phyloP scores from a whole-genome alignment of 768 basidiomycete genomes.

The Phylloporus arenicola region DNA sequence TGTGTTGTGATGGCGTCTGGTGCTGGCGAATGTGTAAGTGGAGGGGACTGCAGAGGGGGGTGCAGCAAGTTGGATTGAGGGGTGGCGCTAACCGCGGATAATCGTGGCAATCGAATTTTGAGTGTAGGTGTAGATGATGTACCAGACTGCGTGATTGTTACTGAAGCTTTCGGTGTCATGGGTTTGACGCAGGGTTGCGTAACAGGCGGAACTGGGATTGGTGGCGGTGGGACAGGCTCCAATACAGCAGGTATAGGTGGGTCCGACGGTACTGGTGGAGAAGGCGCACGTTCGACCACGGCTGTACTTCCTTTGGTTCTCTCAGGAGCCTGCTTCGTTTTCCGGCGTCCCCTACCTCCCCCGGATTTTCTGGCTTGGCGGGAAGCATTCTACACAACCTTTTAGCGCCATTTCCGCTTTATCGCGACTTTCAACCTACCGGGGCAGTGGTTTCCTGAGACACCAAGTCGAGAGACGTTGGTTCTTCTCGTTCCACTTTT shows the following conservation, averaged over 20 bases:
- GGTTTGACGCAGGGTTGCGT: slow-evolving; percentile 19
- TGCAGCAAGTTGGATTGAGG: slow-evolving; percentile 18
- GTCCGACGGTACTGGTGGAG: slow-evolving; percentile 8
- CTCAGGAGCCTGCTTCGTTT: slow-evolving; percentile 10
- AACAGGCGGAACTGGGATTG: slow-evolving; percentile 5
- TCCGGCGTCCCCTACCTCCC: slow-evolving; percentile 24
- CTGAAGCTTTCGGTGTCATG: slow-evolving; percentile 30
- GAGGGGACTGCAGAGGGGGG: slow-evolving; percentile 21
- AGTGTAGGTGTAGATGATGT: slow-evolving; percentile 31
- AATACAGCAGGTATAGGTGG: slow-evolving; percentile 12
- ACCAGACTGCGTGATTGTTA: slow-evolving; percentile 30
- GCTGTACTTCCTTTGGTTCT: slow-evolving; percentile 14
- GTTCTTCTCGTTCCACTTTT: slow-evolving; percentile 27
- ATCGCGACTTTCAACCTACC: slow-evolving; percentile 14
- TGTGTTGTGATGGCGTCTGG: slow-evolving; percentile 15
- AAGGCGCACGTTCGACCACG: slow-evolving; percentile 10
- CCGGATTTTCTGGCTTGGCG: slow-evolving; percentile 12
- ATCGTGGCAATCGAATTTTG: slow-evolving; percentile 31
- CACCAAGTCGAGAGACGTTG: slow-evolving; percentile 3
- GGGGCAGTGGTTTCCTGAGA: background rate
- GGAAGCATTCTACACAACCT: slow-evolving; percentile 4
- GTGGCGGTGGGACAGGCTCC: slow-evolving; percentile 9
- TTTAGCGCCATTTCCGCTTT: slow-evolving; percentile 3
- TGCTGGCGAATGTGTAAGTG: slow-evolving; percentile 16
- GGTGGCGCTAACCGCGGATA: slow-evolving; percentile 26